Evolutionary conservation across 1,284 basidiomycete genomes (phyloP).

Genomic region (Sporisorium scitamineum): DNA sequence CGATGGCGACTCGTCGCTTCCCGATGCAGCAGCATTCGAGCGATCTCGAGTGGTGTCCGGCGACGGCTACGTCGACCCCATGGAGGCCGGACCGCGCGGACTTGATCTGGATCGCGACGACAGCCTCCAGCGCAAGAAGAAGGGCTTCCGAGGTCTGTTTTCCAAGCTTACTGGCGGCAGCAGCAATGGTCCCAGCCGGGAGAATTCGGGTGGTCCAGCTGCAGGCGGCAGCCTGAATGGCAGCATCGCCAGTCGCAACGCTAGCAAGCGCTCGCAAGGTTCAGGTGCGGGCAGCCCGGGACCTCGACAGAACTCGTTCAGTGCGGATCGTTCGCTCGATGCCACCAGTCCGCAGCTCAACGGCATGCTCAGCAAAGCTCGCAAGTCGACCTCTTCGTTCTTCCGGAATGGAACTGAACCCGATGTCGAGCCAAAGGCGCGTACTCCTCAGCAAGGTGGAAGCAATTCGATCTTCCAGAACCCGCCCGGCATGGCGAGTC

Average conservation of each 20-base stretch:
- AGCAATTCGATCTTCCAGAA: slow-evolving; percentile 43
- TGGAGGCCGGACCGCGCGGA: slow-evolving; percentile 42
- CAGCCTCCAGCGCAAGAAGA: slow-evolving; percentile 51
- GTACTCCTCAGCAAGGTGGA: slow-evolving; percentile 11
- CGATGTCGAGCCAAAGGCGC: slow-evolving; percentile 18
- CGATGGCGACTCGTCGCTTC: slow-evolving; percentile 46
- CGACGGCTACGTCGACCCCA: slow-evolving; percentile 48
- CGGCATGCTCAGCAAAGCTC: slow-evolving; percentile 42
- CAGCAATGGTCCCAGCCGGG: slow-evolving; percentile 20
- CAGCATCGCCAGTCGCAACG: slow-evolving; percentile 49
- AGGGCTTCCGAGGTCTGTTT: slow-evolving; percentile 55
- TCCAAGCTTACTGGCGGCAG: slow-evolving; percentile 54
- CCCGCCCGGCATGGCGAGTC: slow-evolving; percentile 57
- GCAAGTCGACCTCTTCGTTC: slow-evolving; percentile 48
- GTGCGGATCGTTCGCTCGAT: slow-evolving; percentile 49
- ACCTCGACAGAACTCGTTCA: slow-evolving; percentile 38
- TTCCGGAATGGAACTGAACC: slow-evolving; percentile 34
- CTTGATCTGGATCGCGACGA: slow-evolving; percentile 31
- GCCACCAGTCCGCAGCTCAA: slow-evolving; percentile 14
- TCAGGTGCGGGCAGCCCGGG: slow-evolving; percentile 38
- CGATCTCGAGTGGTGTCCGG: slow-evolving; percentile 41
- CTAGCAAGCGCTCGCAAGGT: slow-evolving; percentile 48
- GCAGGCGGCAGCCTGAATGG: slow-evolving; percentile 32
- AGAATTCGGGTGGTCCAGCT: slow-evolving; percentile 17
- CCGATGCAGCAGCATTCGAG: slow-evolving; percentile 35